Evolutionary conservation across 164 flowering plant genomes (phyloP).

Genomic region (Dillenia suffruticosa): DNA sequence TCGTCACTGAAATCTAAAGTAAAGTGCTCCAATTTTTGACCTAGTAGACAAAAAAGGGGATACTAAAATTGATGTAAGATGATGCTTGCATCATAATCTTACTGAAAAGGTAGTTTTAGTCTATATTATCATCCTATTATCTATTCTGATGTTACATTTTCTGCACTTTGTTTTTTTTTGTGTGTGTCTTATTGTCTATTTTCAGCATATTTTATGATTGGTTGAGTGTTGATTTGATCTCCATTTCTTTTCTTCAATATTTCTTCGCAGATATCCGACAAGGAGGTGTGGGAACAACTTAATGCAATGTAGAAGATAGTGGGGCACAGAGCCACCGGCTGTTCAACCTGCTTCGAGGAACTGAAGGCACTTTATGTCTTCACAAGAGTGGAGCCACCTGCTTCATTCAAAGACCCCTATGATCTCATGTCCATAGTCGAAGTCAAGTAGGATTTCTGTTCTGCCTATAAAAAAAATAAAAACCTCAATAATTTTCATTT

Average conservation of each 20-base stretch:
- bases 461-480: neutral
- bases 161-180: neutral
- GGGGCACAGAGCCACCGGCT: constrained; percentile 50
- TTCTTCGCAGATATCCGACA: constrained; percentile 7
- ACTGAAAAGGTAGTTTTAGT: no score
- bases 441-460: constrained; percentile 37
- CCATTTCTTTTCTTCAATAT: no score
- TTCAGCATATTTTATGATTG: constrained; percentile 3
- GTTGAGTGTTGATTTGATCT: no score
- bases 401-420: constrained; percentile 26
- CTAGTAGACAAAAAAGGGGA: no score
- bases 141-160: no score
- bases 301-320: constrained; percentile 57
- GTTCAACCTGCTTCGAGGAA: constrained; percentile 46
- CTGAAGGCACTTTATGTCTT: constrained; percentile 69
- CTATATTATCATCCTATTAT: no score
- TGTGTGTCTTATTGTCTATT: constrained; percentile 21
- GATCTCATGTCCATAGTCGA: constrained; percentile 79
- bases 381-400: constrained; percentile 80
- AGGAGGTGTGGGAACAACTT: constrained; percentile 63
- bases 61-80: no score
- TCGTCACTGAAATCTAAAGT: no score
- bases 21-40: no score
- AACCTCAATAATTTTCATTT: neutral
- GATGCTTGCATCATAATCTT: no score